Base-by-base conservation (phyloP, 495 filamentous ascomycete genomes). In the Haplographium delicatum region DNA sequence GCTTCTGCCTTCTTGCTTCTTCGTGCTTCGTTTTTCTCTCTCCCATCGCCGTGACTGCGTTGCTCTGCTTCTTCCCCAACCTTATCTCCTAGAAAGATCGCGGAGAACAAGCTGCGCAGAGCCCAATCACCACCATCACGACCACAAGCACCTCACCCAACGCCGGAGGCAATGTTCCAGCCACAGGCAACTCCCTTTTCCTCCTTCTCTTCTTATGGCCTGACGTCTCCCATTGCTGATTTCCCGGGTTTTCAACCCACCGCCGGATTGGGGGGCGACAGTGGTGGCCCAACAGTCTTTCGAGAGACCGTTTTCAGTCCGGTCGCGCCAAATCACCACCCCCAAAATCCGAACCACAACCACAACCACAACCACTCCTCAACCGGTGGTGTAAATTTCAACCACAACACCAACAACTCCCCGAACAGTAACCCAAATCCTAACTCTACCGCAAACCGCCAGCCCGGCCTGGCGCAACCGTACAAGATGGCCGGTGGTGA, bases 101-200 rank as follows among this genome's bases (percentile, higher is more conserved):
- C 27, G 22, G 27, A 45, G 24, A 9, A 45, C 38, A 44, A 19
- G 7, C 20, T 23, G 19, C 15, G n/a, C 27, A n/a, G 38, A n/a
- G n/a, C n/a, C n/a, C n/a, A n/a, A n/a, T n/a, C n/a, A n/a, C n/a
- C n/a, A n/a, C n/a, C n/a, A n/a, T n/a, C n/a, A n/a, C n/a, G n/a
- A n/a, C n/a, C n/a, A n/a, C n/a, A n/a, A n/a, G n/a, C n/a, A n/a
- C n/a, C n/a, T n/a, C n/a, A n/a, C 24, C 24, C 10, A 48, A 44
- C 8, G 19, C 13, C 20, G 42, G 24, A 50, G 65, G 55, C 44
- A 39, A 79, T 79, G 75, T 79, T 73, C 66, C 74, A 76, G 60
- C 68, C 75, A 61, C 70, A 76, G 53, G 62, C 73, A 37, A 72
- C 72, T 35, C 68, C 73, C 39, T 78, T 65, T 60, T 63, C 55